Base-by-base conservation (phyloP, 495 filamentous ascomycete genomes). In the Aspergillus bridgeri region DNA sequence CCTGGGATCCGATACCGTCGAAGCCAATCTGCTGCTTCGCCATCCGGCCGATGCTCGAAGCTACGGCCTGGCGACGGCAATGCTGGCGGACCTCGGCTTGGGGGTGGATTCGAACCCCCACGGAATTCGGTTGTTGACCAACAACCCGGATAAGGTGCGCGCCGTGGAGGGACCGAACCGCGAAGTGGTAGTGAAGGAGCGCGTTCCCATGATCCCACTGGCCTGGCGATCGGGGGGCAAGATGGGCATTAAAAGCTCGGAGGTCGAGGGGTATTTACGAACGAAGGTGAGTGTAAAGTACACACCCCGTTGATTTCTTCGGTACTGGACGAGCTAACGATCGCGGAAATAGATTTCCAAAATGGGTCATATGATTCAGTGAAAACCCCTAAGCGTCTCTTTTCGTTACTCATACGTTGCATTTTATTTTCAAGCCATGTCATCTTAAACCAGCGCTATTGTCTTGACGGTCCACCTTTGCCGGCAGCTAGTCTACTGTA, bases 121-220 rank as follows among this genome's bases (percentile, higher is more conserved):
- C 20, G 91, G 94, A 13, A 86, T 97, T 49, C 77, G 89, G 54
- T 71, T 98, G 33, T 75, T 98, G 58, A 98, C 94, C n/a, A 98
- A 98, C 70, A 98, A 98, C 65, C 94, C 94, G 0, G 94, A 98
- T 61, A 98, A 98, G 77, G 87, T 98, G 27, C 81, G 91, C 22
- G 94, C 94, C 2, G 89, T 98, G 7, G 94, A 98, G 66, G 94
- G 94, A 0, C 90, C 91, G 0, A 88, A 89, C 58, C 79, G 91
- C 20, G 92, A 97, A 75, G 80, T 98, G 5, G 80, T 85, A 48
- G 93, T 98, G 6, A 91, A 85, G 61, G 92, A 96, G 68, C 78
- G 95, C 46, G 91, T 98, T 24, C 82, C 92, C 1, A 98, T 98
- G 94, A 84, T 98, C 42, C 94, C 94, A n/a, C 71, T 97, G 52